These are phyloP conservation scores for Epithele typhae DNA, from an alignment of 768 basidiomycete species.

Conservation along the genomic window DNA sequence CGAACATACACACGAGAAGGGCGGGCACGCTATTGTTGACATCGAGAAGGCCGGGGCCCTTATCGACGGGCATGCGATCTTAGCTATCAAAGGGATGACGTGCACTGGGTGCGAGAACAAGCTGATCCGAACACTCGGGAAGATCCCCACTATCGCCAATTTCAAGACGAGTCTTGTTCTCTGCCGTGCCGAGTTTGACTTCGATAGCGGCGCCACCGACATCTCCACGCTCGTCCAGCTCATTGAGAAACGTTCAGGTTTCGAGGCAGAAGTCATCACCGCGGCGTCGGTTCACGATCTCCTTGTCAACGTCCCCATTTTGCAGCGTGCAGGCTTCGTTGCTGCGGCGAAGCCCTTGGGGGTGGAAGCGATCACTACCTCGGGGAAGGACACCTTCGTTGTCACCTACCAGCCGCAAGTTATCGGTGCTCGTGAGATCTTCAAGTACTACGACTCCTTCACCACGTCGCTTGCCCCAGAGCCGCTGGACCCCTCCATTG, in stretches of 20 bases:
- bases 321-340: constrained; percentile 13
- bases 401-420: constrained; percentile 22
- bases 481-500: constrained; percentile 21
- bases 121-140: constrained; percentile 18
- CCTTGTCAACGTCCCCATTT: constrained; percentile 7
- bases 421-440: constrained; percentile 29
- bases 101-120: constrained; percentile 30
- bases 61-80: constrained; percentile 12
- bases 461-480: constrained; percentile 21
- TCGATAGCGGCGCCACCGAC: constrained; percentile 14
- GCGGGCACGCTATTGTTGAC: constrained; percentile 7
- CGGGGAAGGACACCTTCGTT: constrained; percentile 12
- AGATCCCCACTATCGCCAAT: constrained; percentile 19
- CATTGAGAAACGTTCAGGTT: constrained; percentile 25
- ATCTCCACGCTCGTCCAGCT: constrained; percentile 17
- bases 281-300: constrained; percentile 13
- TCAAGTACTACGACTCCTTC: constrained; percentile 25
- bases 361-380: constrained; percentile 8
- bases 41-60: constrained; percentile 10
- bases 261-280: constrained; percentile 21
- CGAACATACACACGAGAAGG: neutral
- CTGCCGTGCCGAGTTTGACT: constrained; percentile 27
- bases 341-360: constrained; percentile 10
- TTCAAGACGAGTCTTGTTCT: constrained; percentile 28
- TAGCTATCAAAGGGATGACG: constrained; percentile 27